Base-by-base conservation (phyloP, 345 rosid genomes). In the Turritis glabra region DNA sequence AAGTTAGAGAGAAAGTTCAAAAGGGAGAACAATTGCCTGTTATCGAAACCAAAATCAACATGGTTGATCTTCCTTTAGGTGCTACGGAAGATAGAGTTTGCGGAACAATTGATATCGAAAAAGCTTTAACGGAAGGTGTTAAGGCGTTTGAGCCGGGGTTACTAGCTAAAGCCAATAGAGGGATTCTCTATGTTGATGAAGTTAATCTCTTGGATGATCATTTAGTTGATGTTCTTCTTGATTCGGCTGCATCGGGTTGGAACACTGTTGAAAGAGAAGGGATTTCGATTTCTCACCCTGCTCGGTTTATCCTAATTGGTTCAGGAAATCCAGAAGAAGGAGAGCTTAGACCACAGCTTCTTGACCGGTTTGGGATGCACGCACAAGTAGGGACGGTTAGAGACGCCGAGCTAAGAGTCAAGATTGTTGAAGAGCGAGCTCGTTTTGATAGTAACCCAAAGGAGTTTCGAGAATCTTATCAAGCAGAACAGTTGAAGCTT, bases 191-290 rank as follows among this genome's bases (percentile, higher is more conserved):
- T 13, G 96, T 92, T 3, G 97, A 92, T 44, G 96, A 92, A 85
- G 97, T 92, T 43, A 92, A 92, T 71, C 97, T 92, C 29, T 82
- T 92, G 75, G 97, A 92, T 67, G 97, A 92, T 69, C 97, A 92
- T 73, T 85, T 92, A 23, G 97, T 92, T 32, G 97, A 92, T 72
- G 97, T 92, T 75, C 89, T 90, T 73, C 75, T 93, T 69, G 96
- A 93, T 83, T 93, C 98, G 0, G 97, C 98, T 69, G 98, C 98
- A 19, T 93, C 97, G 0, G 96, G 98, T 46, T 93, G 97, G 98
- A 93, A 93, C 80, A 93, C 96, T 0, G 96, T 93, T 32, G 98
- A 93, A 74, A 86, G 98, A 82, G 98, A 93, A 80, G 98, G 98
- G 64, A 89, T 93, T 51, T 93, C 98, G 5, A 89, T 90, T 54